A percentile compares a stretch with the other conserved stretches of the same genome.
Evolutionary conservation across 495 filamentous ascomycete species (phyloP).

Genomic region (Umbilicaria muhlenbergii): DNA sequence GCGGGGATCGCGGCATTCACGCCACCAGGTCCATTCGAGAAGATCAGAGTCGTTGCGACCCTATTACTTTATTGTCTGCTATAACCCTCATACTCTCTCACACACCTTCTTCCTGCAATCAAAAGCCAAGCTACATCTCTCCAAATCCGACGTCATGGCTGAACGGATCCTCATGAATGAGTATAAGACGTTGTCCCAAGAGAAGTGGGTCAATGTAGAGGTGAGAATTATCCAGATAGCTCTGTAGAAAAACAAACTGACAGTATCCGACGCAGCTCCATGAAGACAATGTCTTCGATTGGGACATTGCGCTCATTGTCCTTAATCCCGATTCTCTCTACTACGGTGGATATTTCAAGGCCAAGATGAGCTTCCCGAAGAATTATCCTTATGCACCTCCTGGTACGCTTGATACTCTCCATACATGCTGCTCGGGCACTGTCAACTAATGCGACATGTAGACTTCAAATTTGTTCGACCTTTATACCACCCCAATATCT

Average conservation of each 20-base stretch:
- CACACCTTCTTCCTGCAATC: too few species aligned
- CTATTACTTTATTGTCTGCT: too few species aligned
- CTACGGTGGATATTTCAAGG: slow-evolving; percentile 85
- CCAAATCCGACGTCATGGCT: slow-evolving; percentile 28
- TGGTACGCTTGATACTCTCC: slow-evolving; percentile 17
- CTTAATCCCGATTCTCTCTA: slow-evolving; percentile 83
- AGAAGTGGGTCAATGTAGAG: slow-evolving; percentile 88
- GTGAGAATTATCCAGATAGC: slow-evolving; percentile 25
- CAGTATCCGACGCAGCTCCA: slow-evolving; percentile 34
- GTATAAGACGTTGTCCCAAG: slow-evolving; percentile 64
- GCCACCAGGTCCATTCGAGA: too few species aligned
- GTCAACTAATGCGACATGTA: slow-evolving; percentile 2
- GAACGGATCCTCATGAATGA: slow-evolving; percentile 82
- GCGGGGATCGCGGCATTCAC: too few species aligned
- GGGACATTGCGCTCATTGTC: slow-evolving; percentile 79
- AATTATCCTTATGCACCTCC: slow-evolving; percentile 91
- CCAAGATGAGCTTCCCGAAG: slow-evolving; percentile 69
- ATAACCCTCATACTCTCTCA: too few species aligned
- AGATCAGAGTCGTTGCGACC: too few species aligned
- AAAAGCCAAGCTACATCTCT: slow-evolving; percentile 1
- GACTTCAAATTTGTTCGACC: slow-evolving; percentile 76
- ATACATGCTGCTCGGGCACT: slow-evolving; percentile 1
- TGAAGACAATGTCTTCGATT: slow-evolving; percentile 63
- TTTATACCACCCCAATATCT: slow-evolving; percentile 87
- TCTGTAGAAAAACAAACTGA: neutral